A percentile compares a stretch with the other conserved stretches of the same genome.
Evolutionary conservation across 345 rosid species (phyloP).

Genomic region (Brassica nigra): DNA sequence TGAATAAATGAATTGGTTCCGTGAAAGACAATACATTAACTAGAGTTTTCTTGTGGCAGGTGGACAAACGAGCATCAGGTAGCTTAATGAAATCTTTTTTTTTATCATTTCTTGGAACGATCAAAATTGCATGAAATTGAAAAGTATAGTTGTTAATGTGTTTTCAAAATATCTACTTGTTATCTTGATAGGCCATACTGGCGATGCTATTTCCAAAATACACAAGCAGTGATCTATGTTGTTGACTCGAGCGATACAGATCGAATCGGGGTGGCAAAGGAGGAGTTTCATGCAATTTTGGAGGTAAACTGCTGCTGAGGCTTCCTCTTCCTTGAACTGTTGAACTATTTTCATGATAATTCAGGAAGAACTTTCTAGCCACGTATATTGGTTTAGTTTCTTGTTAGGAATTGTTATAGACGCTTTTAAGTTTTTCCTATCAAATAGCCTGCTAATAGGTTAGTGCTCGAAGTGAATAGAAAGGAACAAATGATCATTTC

Average conservation of each 20-base stretch:
- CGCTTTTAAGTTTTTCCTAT: background rate
- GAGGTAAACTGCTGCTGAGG: conserved; percentile 43
- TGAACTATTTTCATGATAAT: background rate
- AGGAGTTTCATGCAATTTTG: conserved; percentile 64
- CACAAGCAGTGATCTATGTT: conserved; percentile 56
- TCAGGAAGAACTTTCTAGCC: background rate
- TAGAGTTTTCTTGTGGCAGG: conserved; percentile 41
- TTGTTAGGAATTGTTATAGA: background rate
- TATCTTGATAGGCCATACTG: conserved; percentile 59
- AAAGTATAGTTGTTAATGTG: background rate
- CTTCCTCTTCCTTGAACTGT: conserved; percentile 8
- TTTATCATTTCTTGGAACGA: conserved; percentile 1
- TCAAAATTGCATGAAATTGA: background rate
- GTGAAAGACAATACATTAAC: background rate
- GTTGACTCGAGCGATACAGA: conserved; percentile 67
- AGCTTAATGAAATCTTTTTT: conserved; percentile 12
- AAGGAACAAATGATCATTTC: background rate
- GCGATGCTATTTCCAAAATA: conserved; percentile 69
- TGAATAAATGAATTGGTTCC: background rate
- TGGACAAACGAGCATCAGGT: conserved; percentile 73
- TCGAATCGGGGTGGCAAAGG: conserved; percentile 54
- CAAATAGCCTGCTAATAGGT: background rate
- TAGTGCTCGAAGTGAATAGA: background rate
- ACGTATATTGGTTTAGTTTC: background rate
- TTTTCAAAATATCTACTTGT: background rate